Base-by-base conservation (phyloP, 371 early-diverging fungal genomes). In the Choanephora cucurbitarum region DNA sequence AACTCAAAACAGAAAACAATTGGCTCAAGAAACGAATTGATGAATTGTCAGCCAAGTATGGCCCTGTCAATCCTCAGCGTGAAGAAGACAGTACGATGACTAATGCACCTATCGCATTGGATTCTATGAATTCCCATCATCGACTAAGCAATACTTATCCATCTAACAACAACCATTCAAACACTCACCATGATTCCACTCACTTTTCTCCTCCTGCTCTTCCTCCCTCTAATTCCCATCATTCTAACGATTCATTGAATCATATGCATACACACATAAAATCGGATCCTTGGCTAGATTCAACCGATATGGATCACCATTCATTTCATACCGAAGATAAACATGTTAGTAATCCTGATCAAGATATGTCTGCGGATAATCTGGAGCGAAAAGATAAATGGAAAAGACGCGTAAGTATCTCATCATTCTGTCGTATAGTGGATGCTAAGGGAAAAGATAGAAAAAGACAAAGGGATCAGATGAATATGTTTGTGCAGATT, bases 1-100 rank as follows among this genome's bases (percentile, higher is more conserved):
- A 84, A 52, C 65, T 82, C 13, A 79, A 79, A 49, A 67, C 78
- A 24, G 84, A 84, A 58, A 84, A 84, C 52, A 76, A 79, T 50
- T 70, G 72, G 69, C 46, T 84, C 3, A 54, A 56, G 40, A 53
- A 69, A 28, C 57, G 72, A 50, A 68, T 76, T 22, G 59, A 68
- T 17, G 70, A 72, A 47, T 47, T 75, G 48, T 49, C 58, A 6
- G 41, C 57, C 13, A 62, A 69, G 37, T 52, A 58, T 52, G 58
- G 58, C 3, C 39, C 43, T 23, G 41, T 52, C 1, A 49, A 52
- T 2, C 21, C 19, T 3, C 24, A n/a, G 52, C 45, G 17, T 13
- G 39, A 19, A 6, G 50, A 50, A 39, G 22, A 40, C 18, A 37
- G 34, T 18, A 14, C 52, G n/a, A 23, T 41, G 13, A 19, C 37